These are phyloP conservation scores for Hysterium pulicare DNA, from an alignment of 2,329 filamentous ascomycete species.

Conservation along the genomic window DNA sequence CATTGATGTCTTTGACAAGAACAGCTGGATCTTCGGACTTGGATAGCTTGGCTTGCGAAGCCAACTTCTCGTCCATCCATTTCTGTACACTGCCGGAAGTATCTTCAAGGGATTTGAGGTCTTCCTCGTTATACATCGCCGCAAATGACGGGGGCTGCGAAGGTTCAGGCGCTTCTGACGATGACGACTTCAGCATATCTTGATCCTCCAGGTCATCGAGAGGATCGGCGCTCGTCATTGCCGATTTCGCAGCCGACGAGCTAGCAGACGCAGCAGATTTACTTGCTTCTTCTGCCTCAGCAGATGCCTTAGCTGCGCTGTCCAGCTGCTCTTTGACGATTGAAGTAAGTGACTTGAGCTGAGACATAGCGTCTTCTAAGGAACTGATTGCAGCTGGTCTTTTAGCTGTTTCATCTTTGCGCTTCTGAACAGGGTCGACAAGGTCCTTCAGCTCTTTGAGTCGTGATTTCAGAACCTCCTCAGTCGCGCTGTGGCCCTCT, in stretches of 20 bases:
- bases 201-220: slow-evolving; percentile 81
- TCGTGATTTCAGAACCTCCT: slow-evolving; percentile 70
- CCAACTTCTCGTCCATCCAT: slow-evolving; percentile 74
- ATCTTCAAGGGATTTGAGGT: slow-evolving; percentile 64
- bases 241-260: slow-evolving; percentile 45
- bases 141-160: slow-evolving; percentile 23
- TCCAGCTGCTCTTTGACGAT: slow-evolving; percentile 71
- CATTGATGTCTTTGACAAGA: slow-evolving; percentile 66
- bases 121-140: slow-evolving; percentile 67
- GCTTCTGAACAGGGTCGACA: slow-evolving; percentile 71
- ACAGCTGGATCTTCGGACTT: slow-evolving; percentile 72
- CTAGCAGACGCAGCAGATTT: slow-evolving; percentile 42
- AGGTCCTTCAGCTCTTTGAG: slow-evolving; percentile 75
- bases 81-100: slow-evolving; percentile 59
- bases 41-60: slow-evolving; percentile 67
- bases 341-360: slow-evolving; percentile 66
- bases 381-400: slow-evolving; percentile 67
- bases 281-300: slow-evolving; percentile 33
- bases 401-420: slow-evolving; percentile 67
- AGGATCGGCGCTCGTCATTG: slow-evolving; percentile 44
- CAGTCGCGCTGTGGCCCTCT: slow-evolving; percentile 72
- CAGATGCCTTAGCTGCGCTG: slow-evolving; percentile 57
- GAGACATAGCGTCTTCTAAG: slow-evolving; percentile 68
- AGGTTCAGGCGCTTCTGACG: slow-evolving; percentile 26
- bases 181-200: slow-evolving; percentile 42